Evolutionary conservation across 1,284 basidiomycete genomes (phyloP).

Genomic region (Ganoderma lucidum): DNA sequence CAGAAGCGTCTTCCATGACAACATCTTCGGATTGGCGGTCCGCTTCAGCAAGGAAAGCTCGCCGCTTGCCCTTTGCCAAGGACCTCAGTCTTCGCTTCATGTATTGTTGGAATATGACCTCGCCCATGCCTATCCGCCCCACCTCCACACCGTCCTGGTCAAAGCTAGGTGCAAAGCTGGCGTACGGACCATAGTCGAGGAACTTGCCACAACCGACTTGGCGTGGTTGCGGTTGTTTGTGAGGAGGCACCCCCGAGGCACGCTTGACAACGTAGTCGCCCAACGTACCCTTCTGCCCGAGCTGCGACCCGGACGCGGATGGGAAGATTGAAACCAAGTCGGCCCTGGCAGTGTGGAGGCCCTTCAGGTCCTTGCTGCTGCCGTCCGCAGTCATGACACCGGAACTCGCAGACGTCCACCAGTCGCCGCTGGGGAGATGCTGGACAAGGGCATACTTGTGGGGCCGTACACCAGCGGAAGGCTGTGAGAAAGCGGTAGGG

Average conservation of each 20-base stretch:
- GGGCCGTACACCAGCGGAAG: conserved; percentile 34
- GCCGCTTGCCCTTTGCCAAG: conserved; percentile 35
- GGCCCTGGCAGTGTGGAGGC: conserved; percentile 68
- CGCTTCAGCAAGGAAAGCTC: conserved; percentile 28
- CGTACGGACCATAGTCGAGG: conserved; percentile 77
- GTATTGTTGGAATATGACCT: conserved; percentile 55
- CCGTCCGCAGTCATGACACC: conserved; percentile 43
- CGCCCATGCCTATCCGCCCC: conserved; percentile 64
- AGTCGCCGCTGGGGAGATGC: conserved; percentile 75
- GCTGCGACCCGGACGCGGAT: conserved; percentile 52
- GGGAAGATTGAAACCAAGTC: conserved; percentile 79
- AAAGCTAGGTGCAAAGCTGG: conserved; percentile 80
- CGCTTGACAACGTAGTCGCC: conserved; percentile 42
- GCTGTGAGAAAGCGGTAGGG: conserved; percentile 37
- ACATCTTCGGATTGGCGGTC: conserved; percentile 24
- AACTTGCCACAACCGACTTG: conserved; percentile 68
- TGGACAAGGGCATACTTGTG: conserved; percentile 79
- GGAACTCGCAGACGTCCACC: conserved; percentile 79
- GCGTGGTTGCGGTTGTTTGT: conserved; percentile 55
- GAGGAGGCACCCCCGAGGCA: conserved; percentile 37
- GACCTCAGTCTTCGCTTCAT: conserved; percentile 38
- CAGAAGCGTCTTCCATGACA: conserved; percentile 22
- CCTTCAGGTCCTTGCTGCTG: conserved; percentile 53
- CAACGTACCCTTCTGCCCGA: conserved; percentile 45
- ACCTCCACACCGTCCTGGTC: conserved; percentile 76